Percentiles rank a stretch among this genome's conserved stretches.
phyloP scores from a whole-genome alignment of 208 protist species.

The Trypanosoma boissoni region DNA sequence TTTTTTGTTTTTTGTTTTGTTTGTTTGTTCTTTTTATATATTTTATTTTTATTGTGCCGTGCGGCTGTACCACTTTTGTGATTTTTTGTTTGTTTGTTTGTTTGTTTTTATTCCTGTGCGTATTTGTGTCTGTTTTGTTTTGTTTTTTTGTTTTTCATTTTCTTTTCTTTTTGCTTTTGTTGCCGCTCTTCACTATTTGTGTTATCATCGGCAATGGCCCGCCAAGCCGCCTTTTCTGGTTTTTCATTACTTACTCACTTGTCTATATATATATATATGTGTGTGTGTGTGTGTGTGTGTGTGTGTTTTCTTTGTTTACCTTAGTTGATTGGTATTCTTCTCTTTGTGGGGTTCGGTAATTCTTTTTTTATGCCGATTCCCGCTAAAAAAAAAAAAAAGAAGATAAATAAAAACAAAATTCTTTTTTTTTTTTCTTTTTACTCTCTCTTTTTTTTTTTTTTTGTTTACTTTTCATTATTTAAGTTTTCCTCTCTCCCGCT shows the following conservation, averaged over 20 bases:
- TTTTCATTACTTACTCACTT: too few species aligned
- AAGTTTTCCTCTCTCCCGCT: not conserved
- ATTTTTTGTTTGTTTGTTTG: constrained; percentile 1
- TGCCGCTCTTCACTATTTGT: too few species aligned
- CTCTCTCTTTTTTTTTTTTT: constrained; percentile 7
- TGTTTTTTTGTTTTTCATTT: too few species aligned
- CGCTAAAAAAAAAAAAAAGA: not conserved
- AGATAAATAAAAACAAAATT: not conserved
- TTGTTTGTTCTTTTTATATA: constrained; percentile 11
- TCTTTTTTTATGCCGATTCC: not conserved
- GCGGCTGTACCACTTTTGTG: constrained; percentile 2
- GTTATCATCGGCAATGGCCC: too few species aligned
- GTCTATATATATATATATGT: too few species aligned
- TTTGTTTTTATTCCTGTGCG: not conserved
- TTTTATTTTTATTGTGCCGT: not conserved
- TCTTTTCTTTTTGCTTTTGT: too few species aligned
- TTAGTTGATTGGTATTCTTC: not conserved
- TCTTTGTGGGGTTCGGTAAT: not conserved
- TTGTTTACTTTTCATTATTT: not conserved
- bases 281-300: not conserved
- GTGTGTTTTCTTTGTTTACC: not conserved
- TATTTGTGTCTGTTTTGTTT: not conserved
- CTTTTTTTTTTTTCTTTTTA: not conserved
- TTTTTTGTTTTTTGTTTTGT: not conserved
- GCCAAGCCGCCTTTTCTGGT: too few species aligned